phyloP scores from a whole-genome alignment of 805 yeast species.

The Ogataea parapolymorpha region DNA sequence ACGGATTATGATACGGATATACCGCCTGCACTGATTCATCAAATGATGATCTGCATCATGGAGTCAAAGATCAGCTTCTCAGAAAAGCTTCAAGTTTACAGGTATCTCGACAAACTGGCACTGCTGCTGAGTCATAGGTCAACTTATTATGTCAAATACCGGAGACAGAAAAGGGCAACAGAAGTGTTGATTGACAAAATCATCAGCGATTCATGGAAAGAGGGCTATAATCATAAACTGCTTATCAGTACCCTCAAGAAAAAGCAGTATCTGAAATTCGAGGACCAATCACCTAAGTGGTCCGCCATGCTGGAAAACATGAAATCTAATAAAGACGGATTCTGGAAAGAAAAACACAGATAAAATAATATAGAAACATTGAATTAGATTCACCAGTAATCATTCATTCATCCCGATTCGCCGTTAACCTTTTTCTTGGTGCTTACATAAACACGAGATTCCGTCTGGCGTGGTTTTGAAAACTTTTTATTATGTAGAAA shows the following conservation, averaged over 20 bases:
- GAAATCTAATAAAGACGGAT: conserved; percentile 23
- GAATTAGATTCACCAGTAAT: too few relatives aligned
- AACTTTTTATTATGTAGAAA: conserved; percentile 9
- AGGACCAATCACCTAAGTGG: conserved; percentile 18
- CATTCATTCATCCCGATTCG: too few relatives aligned
- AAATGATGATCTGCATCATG: conserved; percentile 25
- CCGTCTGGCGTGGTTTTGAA: conserved; percentile 9
- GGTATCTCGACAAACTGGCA: conserved; percentile 24
- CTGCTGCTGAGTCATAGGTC: conserved; percentile 18
- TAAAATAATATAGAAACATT: too few relatives aligned
- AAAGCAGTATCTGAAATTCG: conserved; percentile 4
- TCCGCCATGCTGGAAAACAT: conserved; percentile 18
- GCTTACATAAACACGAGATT: conserved; percentile 2
- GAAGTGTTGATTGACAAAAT: conserved; percentile 22
- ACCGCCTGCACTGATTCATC: conserved; percentile 26
- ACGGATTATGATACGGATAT: conserved; percentile 22
- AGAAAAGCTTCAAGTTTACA: conserved; percentile 20
- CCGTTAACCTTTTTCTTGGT: too few relatives aligned
- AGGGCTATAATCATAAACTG: conserved; percentile 7
- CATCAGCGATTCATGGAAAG: conserved; percentile 20
- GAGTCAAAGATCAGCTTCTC: conserved; percentile 10
- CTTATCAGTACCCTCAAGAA: conserved; percentile 29
- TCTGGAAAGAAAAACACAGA: conserved; percentile 19
- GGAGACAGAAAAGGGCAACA: conserved; percentile 14
- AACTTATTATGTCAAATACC: conserved; percentile 11